Base-by-base conservation (phyloP, 192 early-diverging fungal species). In the Linnemannia zychae region DNA sequence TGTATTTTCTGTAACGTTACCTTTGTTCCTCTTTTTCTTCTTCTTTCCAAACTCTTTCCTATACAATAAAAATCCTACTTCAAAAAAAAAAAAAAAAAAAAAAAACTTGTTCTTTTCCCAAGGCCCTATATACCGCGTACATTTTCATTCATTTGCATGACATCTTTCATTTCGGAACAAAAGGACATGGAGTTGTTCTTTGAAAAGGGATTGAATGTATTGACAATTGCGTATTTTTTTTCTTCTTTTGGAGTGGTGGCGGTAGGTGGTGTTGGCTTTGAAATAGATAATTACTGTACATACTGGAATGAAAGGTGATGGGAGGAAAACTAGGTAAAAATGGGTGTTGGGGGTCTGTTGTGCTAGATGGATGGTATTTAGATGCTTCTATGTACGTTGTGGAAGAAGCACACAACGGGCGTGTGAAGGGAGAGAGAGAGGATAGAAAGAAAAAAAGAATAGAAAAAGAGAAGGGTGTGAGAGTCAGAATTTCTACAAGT, bases 1-100 rank as follows among this genome's bases (percentile, higher is more conserved):
- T 49, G 49, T 73, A 34, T 49, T 73, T 53, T 73, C n/a, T 53
- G 33, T 49, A 49, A 12, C 57, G 57, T 60, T 60, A 60, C 57
- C 9, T n/a, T 53, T 53, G 1, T n/a, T 15, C 68, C 20, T 52
- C 71, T 67, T 44, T 34, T 34, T 67, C 44, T 72, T 52, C 73
- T 12, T 22, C 13, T 57, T 13, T 52, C 5, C 28, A 46, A 48
- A 33, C 12, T 12, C n/a, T n/a, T n/a, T n/a, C n/a, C 33, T 46
- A 2, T 72, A 18, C 31, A 68, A 31, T 36, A 68, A 68, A 37
- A 68, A 68, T 34, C 16, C 57, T n/a, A n/a, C 16, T 28, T 18
- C 57, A 20, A 20, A 20, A 28, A 28, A 60, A 60, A 60, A 60
- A 0, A 28, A 60, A 28, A 12, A 60, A 12, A 44, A 44, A 44